These are phyloP conservation scores for Cylindrodendrum hubeiense DNA, from an alignment of 2,329 filamentous ascomycete genomes.

Conservation along the genomic window DNA sequence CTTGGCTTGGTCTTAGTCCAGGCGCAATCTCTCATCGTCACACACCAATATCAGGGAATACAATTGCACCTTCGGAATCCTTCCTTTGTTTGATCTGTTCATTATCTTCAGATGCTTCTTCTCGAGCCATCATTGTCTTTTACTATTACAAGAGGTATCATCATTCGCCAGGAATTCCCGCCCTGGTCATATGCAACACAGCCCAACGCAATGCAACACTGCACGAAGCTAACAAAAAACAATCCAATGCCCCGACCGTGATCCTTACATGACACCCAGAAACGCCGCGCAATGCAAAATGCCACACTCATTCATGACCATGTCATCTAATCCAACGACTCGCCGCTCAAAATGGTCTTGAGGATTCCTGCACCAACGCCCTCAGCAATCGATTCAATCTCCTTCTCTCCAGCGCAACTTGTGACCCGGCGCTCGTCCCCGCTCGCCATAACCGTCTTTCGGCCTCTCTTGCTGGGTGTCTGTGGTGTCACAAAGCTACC, in stretches of 20 bases:
- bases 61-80: background rate
- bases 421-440: constrained; percentile 83
- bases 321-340: constrained; percentile 64
- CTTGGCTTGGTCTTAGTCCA: background rate
- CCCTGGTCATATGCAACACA: background rate
- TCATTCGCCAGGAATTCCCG: constrained; percentile 5
- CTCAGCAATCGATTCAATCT: constrained; percentile 79
- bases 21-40: background rate
- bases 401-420: constrained; percentile 83
- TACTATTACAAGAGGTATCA: constrained; percentile 16
- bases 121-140: background rate
- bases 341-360: constrained; percentile 71
- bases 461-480: constrained; percentile 78
- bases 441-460: constrained; percentile 65
- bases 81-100: constrained; percentile 4
- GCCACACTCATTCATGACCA: constrained; percentile 23
- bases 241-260: constrained; percentile 12
- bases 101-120: constrained; percentile 3
- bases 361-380: constrained; percentile 72
- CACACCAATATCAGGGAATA: background rate
- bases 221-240: constrained; percentile 10
- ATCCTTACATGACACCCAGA: constrained; percentile 10
- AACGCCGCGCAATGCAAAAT: constrained; percentile 41
- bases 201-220: constrained; percentile 30
- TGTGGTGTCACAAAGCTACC: constrained; percentile 74